Evolutionary conservation across 2,329 filamentous ascomycete species (phyloP).

Genomic region (Pyrenochaeta sp.): DNA sequence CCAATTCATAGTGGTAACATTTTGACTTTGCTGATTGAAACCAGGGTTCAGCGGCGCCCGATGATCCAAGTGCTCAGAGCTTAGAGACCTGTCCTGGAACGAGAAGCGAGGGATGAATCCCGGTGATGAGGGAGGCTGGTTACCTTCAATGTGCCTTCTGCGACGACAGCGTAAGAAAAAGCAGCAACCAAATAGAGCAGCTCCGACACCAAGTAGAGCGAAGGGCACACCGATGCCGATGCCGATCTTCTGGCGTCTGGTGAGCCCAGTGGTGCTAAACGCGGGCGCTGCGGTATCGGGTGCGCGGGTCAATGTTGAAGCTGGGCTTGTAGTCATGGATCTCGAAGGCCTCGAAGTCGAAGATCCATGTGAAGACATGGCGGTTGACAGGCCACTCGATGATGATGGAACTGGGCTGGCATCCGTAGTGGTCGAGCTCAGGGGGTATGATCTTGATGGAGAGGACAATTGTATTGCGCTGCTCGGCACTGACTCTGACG

Average conservation of each 20-base stretch:
- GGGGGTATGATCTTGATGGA: constrained; percentile 2
- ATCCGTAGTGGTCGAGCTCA: neutral
- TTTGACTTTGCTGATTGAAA: constrained; percentile 19
- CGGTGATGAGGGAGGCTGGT: constrained; percentile 43
- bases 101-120: constrained; percentile 48
- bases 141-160: constrained; percentile 30
- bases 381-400: neutral
- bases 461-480: constrained; percentile 6
- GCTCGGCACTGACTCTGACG: constrained; percentile 8
- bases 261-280: constrained; percentile 28
- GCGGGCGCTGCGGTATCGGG: constrained; percentile 25
- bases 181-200: constrained; percentile 35
- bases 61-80: constrained; percentile 29
- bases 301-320: constrained; percentile 16
- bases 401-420: constrained; percentile 9
- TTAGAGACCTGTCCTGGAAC: constrained; percentile 38
- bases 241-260: constrained; percentile 40
- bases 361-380: constrained; percentile 3
- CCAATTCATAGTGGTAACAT: constrained; percentile 32
- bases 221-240: constrained; percentile 59
- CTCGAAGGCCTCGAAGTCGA: constrained; percentile 1
- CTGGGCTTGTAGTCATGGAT: constrained; percentile 3
- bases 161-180: constrained; percentile 35
- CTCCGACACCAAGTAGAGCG: constrained; percentile 63
- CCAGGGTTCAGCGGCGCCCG: constrained; percentile 28